A percentile compares a stretch with the other conserved stretches of the same genome.
phyloP scores from a whole-genome alignment of 192 early-diverging fungal genomes.

The Coemansia sp. region DNA sequence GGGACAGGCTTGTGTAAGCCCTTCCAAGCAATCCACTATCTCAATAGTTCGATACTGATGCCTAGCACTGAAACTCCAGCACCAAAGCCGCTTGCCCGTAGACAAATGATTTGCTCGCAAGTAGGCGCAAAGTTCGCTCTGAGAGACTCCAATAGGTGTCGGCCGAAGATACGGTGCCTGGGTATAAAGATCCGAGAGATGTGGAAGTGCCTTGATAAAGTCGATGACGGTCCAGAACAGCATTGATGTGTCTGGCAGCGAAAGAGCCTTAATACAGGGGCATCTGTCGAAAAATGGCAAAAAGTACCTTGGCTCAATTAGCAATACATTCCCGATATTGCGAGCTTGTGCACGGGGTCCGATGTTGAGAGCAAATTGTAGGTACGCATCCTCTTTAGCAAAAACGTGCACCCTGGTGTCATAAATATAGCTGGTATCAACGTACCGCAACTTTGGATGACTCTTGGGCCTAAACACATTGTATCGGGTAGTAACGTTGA shows the following conservation, averaged over 20 bases:
- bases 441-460: background rate
- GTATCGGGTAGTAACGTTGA: background rate
- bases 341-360: background rate
- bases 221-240: background rate
- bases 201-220: background rate
- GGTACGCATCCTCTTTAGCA: background rate
- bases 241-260: background rate
- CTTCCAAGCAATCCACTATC: too few relatives aligned
- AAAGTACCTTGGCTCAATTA: background rate
- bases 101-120: background rate
- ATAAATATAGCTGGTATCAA: background rate
- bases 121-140: background rate
- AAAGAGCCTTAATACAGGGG: background rate
- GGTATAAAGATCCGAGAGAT: background rate
- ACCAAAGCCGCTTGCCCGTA: too few relatives aligned
- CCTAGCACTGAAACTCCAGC: too few relatives aligned
- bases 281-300: background rate
- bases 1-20: too few relatives aligned
- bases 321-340: background rate
- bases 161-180: background rate
- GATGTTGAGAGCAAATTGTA: background rate
- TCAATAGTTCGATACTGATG: too few relatives aligned
- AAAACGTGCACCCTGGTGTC: background rate
- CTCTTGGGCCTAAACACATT: background rate
- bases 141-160: background rate